These are phyloP conservation scores for Mycena polygramma DNA, from an alignment of 768 basidiomycete genomes.

Conservation along the genomic window DNA sequence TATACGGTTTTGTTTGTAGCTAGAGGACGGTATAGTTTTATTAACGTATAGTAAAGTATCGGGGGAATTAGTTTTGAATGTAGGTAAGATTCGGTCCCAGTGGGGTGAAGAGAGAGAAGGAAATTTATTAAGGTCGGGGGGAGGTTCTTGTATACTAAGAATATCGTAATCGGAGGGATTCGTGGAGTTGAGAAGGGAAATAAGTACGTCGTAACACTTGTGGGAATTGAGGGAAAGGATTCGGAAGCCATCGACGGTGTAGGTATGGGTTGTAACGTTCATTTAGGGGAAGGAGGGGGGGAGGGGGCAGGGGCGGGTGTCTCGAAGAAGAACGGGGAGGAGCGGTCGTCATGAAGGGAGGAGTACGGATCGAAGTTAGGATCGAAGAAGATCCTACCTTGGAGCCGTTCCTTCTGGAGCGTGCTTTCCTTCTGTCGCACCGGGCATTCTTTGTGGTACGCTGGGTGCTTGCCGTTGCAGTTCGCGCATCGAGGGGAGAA, in stretches of 20 bases:
- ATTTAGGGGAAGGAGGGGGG: neutral
- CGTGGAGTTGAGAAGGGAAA: slow-evolving; percentile 14
- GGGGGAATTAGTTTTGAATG: neutral
- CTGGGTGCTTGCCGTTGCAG: neutral
- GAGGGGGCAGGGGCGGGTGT: neutral
- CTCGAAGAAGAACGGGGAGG: neutral
- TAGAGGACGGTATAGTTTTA: slow-evolving; percentile 8
- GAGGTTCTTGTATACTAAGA: neutral
- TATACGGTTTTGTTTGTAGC: too few relatives aligned
- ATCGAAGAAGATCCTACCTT: slow-evolving; percentile 10
- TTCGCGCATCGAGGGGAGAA: neutral
- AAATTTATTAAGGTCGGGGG: too few relatives aligned
- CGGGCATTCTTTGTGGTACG: neutral
- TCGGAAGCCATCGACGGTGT: neutral
- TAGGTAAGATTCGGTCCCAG: neutral
- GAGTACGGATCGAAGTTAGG: slow-evolving; percentile 4
- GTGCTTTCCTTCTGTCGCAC: neutral
- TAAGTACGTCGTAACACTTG: slow-evolving; percentile 7
- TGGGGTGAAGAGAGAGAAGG: slow-evolving; percentile 1
- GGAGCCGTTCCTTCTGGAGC: neutral
- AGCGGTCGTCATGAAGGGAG: neutral
- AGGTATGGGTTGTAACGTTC: neutral
- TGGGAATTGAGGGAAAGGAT: slow-evolving; percentile 8
- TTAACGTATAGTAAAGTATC: slow-evolving; percentile 5
- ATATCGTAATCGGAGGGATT: neutral